Conservation (phyloP, 805 yeast species). For the Cyberlindnera americana region DNA sequence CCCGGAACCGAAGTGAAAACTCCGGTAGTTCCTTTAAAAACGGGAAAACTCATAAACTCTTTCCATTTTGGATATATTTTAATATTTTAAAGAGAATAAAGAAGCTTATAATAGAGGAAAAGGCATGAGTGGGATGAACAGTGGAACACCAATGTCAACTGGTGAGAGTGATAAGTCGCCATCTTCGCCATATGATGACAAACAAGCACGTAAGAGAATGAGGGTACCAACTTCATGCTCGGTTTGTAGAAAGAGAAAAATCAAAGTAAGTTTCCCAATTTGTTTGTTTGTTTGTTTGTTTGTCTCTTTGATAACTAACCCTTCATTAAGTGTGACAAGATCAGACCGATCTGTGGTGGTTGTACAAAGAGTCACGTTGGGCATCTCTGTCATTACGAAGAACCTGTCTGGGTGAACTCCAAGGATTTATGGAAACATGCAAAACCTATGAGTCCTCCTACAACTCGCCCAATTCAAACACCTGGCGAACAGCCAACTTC, state of each 20-base stretch:
- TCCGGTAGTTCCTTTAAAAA: constrained; percentile 12
- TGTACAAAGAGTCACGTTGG: constrained; percentile 54
- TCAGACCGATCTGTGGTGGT: constrained; percentile 51
- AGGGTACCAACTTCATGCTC: constrained; percentile 46
- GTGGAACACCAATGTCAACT: background rate
- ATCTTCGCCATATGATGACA: constrained; percentile 1
- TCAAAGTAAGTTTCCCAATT: constrained; percentile 25
- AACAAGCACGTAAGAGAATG: constrained; percentile 35
- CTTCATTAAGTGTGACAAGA: constrained; percentile 44
- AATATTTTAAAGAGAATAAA: no score
- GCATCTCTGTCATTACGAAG: constrained; percentile 53
- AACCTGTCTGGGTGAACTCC: constrained; percentile 55
- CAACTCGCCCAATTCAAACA: no score
- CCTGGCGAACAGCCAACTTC: no score
- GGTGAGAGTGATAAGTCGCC: background rate
- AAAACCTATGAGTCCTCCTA: constrained; percentile 10
- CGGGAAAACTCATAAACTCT: no score
- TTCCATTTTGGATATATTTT: no score
- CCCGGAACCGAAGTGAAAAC: constrained; percentile 5
- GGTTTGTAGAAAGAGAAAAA: constrained; percentile 46
- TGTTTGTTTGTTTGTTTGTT: background rate
- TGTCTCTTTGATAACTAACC: background rate
- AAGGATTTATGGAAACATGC: constrained; percentile 41
- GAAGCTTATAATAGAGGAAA: background rate
- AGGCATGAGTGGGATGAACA: background rate